Conservation (phyloP, 129 eudicot species). For the Saussurea involucrata region DNA sequence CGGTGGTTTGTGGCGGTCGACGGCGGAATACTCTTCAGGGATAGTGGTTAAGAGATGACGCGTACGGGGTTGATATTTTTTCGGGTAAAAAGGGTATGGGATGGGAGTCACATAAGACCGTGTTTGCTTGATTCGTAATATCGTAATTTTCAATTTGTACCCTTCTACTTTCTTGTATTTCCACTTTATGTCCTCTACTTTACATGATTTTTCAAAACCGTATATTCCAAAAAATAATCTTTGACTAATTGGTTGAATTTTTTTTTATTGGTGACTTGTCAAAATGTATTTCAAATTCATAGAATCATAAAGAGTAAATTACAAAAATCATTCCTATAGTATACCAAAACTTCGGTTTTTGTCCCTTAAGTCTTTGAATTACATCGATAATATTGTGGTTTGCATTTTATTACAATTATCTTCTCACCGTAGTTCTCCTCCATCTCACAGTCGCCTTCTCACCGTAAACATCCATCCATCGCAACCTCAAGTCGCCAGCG, state of each 20-base stretch:
- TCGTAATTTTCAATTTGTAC: background rate
- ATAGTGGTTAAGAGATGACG: background rate
- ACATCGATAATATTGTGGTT: too few relatives aligned
- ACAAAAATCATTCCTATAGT: too few relatives aligned
- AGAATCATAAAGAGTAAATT: too few relatives aligned
- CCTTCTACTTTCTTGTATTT: background rate
- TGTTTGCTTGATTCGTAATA: background rate
- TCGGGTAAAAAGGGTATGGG: constrained; percentile 7
- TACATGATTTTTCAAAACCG: background rate
- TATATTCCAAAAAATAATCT: background rate
- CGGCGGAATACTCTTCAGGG: constrained; percentile 16
- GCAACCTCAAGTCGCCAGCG: too few relatives aligned
- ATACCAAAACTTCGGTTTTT: too few relatives aligned
- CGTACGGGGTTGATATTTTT: constrained; percentile 18
- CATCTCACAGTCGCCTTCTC: too few relatives aligned
- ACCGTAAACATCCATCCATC: too few relatives aligned
- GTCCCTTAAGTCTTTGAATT: too few relatives aligned
- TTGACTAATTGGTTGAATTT: background rate
- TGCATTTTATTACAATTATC: too few relatives aligned
- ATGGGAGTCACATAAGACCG: background rate
- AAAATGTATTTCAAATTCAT: too few relatives aligned
- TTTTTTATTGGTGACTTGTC: too few relatives aligned
- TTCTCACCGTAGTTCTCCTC: too few relatives aligned
- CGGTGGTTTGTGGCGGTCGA: constrained; percentile 25
- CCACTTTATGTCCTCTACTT: background rate